A percentile compares a stretch with the other conserved stretches of the same genome.
These are phyloP conservation scores for Candida tetrigidarum DNA, from an alignment of 1,139 yeast genomes.

Conservation along the genomic window DNA sequence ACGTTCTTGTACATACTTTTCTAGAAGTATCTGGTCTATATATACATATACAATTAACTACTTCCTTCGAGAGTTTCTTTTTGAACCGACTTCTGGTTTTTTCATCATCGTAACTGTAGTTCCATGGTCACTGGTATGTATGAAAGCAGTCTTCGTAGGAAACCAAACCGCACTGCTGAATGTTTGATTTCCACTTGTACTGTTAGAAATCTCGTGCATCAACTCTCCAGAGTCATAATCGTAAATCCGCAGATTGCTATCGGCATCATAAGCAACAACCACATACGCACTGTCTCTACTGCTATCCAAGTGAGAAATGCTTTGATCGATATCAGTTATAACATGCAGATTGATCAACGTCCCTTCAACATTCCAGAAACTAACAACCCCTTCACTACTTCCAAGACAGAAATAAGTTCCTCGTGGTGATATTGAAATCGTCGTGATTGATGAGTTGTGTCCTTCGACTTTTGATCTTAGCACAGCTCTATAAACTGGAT, in stretches of 20 bases:
- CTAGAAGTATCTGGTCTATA: not conserved
- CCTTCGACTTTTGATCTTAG: slow-evolving; percentile 41
- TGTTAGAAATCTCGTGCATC: slow-evolving; percentile 39
- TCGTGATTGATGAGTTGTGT: slow-evolving; percentile 58
- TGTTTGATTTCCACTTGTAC: slow-evolving; percentile 39
- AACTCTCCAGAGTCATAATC: slow-evolving; percentile 36
- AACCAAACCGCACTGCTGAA: slow-evolving; percentile 44
- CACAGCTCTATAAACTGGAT: slow-evolving; percentile 17
- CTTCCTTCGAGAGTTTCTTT: slow-evolving; percentile 1
- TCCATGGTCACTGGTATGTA: slow-evolving; percentile 41
- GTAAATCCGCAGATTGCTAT: slow-evolving; percentile 41
- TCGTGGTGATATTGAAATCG: slow-evolving; percentile 58
- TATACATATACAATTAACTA: not conserved
- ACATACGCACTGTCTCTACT: slow-evolving; percentile 50
- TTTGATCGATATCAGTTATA: slow-evolving; percentile 53
- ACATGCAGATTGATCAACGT: slow-evolving; percentile 50
- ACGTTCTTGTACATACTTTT: not conserved
- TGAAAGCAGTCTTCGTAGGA: slow-evolving; percentile 41
- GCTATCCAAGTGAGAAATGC: slow-evolving; percentile 47
- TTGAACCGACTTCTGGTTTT: slow-evolving; percentile 16
- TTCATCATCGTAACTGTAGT: slow-evolving; percentile 30
- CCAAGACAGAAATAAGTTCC: slow-evolving; percentile 63
- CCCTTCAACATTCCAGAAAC: slow-evolving; percentile 54
- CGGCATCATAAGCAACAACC: slow-evolving; percentile 50
- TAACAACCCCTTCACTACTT: slow-evolving; percentile 72